Percentiles rank a stretch among this genome's conserved stretches.
These are phyloP conservation scores for Blumeriella jaapii DNA, from an alignment of 2,329 filamentous ascomycete genomes.

Conservation along the genomic window DNA sequence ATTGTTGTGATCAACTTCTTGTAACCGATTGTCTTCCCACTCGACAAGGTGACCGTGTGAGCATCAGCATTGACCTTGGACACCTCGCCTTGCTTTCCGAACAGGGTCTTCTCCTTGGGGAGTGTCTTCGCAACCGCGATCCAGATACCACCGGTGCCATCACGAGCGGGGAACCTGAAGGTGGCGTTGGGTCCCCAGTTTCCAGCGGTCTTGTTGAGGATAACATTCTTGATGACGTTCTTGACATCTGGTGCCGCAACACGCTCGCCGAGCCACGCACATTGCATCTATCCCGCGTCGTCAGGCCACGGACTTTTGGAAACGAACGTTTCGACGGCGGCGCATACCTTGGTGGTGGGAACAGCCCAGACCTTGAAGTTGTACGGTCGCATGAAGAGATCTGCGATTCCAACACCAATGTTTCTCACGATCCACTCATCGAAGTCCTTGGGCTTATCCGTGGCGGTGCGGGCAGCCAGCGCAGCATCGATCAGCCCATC, in stretches of 20 bases:
- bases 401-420: constrained; percentile 78
- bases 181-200: constrained; percentile 98
- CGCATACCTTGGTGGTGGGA: constrained; percentile 77
- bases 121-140: constrained; percentile 90
- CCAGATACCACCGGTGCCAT: constrained; percentile 98
- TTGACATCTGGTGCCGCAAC: constrained; percentile 95
- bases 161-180: constrained; percentile 93
- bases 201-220: constrained; percentile 89
- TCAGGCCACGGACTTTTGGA: background rate
- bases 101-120: constrained; percentile 82
- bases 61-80: constrained; percentile 75
- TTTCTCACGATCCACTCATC: constrained; percentile 97
- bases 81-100: constrained; percentile 76
- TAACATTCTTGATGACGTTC: constrained; percentile 83
- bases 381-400: constrained; percentile 98
- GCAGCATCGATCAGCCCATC: constrained; percentile 95
- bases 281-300: constrained; percentile 72
- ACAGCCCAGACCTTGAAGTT: constrained; percentile 99
- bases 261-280: constrained; percentile 94
- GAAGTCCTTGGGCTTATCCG: constrained; percentile 89
- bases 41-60: constrained; percentile 70
- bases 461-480: constrained; percentile 72
- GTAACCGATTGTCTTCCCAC: constrained; percentile 84
- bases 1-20: constrained; percentile 92
- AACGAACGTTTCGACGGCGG: no score